Evolutionary conservation across 177 flowering plant genomes (phyloP).

Genomic region (Vitis hybrid): DNA sequence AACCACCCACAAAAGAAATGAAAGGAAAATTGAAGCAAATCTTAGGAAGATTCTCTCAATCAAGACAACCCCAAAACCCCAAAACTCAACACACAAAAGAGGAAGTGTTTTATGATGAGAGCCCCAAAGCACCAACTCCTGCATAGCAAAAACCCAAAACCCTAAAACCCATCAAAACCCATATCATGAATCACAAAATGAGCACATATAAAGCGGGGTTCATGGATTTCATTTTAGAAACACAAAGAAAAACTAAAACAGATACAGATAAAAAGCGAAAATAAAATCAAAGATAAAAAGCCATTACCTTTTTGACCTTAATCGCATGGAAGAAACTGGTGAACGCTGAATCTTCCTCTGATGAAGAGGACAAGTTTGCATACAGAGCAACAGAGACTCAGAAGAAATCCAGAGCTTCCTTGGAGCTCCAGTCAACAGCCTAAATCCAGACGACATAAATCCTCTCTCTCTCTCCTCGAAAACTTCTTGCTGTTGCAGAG

Average conservation of each 20-base stretch:
- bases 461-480: slow-evolving; percentile 9
- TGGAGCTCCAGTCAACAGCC: slow-evolving; percentile 23
- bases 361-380: slow-evolving; percentile 1
- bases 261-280: not conserved
- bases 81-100: slow-evolving; percentile 1
- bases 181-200: not conserved
- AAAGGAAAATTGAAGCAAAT: not conserved
- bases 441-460: slow-evolving; percentile 25
- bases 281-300: not conserved
- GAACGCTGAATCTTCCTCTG: slow-evolving; percentile 4
- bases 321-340: slow-evolving; percentile 4
- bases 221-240: not conserved
- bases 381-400: slow-evolving; percentile 3
- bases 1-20: not conserved
- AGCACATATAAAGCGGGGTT: too few species aligned
- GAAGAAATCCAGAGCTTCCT: slow-evolving; percentile 23
- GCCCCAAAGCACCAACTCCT: slow-evolving; percentile 13
- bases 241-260: not conserved
- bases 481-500: not conserved
- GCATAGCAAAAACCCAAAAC: slow-evolving; percentile 2
- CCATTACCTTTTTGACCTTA: slow-evolving; percentile 12
- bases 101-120: not conserved
- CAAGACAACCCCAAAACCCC: slow-evolving; percentile 13
- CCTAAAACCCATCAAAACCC: slow-evolving; percentile 9
- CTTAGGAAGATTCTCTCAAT: slow-evolving; percentile 3